Percentiles rank a stretch among this genome's conserved stretches.
phyloP scores from a whole-genome alignment of 164 flowering plant species.

The Platanus orientalis region DNA sequence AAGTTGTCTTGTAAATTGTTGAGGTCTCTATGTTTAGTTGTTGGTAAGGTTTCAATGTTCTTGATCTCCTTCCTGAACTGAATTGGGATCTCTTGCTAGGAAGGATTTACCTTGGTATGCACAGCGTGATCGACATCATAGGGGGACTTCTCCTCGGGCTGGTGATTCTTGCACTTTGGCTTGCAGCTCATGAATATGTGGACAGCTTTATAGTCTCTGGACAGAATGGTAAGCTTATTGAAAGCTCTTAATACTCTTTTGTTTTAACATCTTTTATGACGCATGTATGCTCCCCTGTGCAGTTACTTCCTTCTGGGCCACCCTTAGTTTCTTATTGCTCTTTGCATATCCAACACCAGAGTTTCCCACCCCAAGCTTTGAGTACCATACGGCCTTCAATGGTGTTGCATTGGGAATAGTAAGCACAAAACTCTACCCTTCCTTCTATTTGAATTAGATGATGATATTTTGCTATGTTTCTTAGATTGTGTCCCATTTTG shows the following conservation, averaged over 20 bases:
- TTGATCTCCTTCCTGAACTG: conserved; percentile 11
- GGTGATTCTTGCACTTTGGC: conserved; percentile 70
- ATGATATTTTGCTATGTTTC: neutral
- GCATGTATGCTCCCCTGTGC: conserved; percentile 29
- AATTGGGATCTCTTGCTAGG: conserved; percentile 44
- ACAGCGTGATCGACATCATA: conserved; percentile 73
- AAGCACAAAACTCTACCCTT: conserved; percentile 28
- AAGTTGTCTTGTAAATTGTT: neutral
- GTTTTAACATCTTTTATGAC: neutral
- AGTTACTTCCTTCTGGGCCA: conserved; percentile 81
- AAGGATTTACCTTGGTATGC: conserved; percentile 99
- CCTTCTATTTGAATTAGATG: neutral
- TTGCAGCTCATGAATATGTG: conserved; percentile 47
- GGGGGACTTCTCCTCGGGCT: conserved; percentile 73
- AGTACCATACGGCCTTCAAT: conserved; percentile 86
- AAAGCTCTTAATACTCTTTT: neutral
- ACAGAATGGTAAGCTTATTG: conserved; percentile 65
- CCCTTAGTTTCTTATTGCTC: conserved; percentile 72
- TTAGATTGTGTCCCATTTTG: neutral
- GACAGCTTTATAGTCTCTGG: conserved; percentile 67
- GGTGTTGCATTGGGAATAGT: conserved; percentile 98
- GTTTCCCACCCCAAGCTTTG: conserved; percentile 96
- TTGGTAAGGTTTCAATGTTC: neutral
- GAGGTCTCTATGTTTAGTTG: too few species aligned
- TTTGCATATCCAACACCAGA: conserved; percentile 99